Evolutionary conservation across 2,329 filamentous ascomycete genomes (phyloP).

Genomic region (Trichoderma sp.): DNA sequence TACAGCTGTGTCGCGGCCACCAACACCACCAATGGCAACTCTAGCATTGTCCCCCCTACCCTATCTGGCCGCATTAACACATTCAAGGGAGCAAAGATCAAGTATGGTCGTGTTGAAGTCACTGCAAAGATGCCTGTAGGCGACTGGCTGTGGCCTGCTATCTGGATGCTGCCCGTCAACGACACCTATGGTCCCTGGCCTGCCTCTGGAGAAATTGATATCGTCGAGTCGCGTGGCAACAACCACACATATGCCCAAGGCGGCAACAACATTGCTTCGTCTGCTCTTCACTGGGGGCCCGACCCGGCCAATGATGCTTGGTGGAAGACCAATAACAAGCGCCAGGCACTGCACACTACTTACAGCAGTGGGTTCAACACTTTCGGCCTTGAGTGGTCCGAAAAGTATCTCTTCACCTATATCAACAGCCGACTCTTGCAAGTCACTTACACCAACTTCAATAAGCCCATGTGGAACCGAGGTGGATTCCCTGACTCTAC

Average conservation of each 20-base stretch:
- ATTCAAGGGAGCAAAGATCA: slow-evolving; percentile 70
- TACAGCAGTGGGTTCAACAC: slow-evolving; percentile 72
- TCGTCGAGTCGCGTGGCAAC: slow-evolving; percentile 80
- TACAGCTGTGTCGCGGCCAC: slow-evolving; percentile 69
- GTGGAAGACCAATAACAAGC: slow-evolving; percentile 84
- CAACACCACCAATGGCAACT: slow-evolving; percentile 71
- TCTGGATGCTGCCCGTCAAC: slow-evolving; percentile 82
- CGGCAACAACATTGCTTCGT: slow-evolving; percentile 80
- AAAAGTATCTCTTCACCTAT: slow-evolving; percentile 88
- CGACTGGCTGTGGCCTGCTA: slow-evolving; percentile 91
- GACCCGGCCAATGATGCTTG: slow-evolving; percentile 72
- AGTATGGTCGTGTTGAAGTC: slow-evolving; percentile 81
- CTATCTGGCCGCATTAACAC: slow-evolving; percentile 80
- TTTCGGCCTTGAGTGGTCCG: slow-evolving; percentile 82
- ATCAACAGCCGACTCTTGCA: slow-evolving; percentile 79
- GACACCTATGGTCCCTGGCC: slow-evolving; percentile 79
- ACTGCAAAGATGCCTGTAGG: slow-evolving; percentile 74
- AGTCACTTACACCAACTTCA: slow-evolving; percentile 78
- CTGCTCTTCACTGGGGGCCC: slow-evolving; percentile 82
- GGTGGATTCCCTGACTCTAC: slow-evolving; percentile 68
- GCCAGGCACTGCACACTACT: slow-evolving; percentile 72
- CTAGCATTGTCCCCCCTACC: slow-evolving; percentile 75
- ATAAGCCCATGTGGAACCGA: slow-evolving; percentile 68
- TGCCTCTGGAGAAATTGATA: slow-evolving; percentile 80
- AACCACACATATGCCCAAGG: slow-evolving; percentile 76